Evolutionary conservation across 1,139 yeast genomes (phyloP), one percentile per base, ranked within the genome.

Genomic region (Yamadazyma diddensiae): DNA sequence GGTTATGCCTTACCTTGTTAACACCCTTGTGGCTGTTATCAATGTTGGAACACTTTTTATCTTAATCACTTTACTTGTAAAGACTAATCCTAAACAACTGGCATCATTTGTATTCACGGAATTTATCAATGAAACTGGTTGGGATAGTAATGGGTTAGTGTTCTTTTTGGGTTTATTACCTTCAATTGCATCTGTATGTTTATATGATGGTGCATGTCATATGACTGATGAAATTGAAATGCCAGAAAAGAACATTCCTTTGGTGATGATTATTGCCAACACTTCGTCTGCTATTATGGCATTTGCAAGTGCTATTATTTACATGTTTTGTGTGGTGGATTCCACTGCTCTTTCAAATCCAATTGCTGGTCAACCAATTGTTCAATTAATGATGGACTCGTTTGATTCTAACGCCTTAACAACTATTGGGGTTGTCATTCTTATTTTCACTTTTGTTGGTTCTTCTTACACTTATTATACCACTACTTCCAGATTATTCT

Each of bases 161-260:
- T 57, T 57, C 36, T 55, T 55, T 35, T 37, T 57, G 25, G 55
- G 62, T 4, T 39, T 57, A 21, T 43, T 55, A 12, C 62, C 61
- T 3, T 48, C 55, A 19, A 51, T 55, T 34, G 58, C 61, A 12
- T 49, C 51, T 14, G 53, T 57, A 5, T 35, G 50, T 5, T 37
- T 57, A 27, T 56, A 47, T 30, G 62, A 57, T 37, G 58, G 60
- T 6, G 58, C 61, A 11, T 51, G 56, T 23, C 62, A 57, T 41
- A 52, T 55, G 56, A 57, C 62, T 3, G 59, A 56, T 34, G 62
- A 57, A 36, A 49, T 56, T 24, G 53, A 49, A 9, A 33, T 45
- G 6, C 62, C 62, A 2, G 57, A 53, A 36, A 46, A 41, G 30
- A 50, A 55, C 21, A 47, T 57, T 9, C 62, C 62, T 1, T 46